Conservation (phyloP, 2,329 filamentous ascomycete species). For the Nigrospora oryzae region DNA sequence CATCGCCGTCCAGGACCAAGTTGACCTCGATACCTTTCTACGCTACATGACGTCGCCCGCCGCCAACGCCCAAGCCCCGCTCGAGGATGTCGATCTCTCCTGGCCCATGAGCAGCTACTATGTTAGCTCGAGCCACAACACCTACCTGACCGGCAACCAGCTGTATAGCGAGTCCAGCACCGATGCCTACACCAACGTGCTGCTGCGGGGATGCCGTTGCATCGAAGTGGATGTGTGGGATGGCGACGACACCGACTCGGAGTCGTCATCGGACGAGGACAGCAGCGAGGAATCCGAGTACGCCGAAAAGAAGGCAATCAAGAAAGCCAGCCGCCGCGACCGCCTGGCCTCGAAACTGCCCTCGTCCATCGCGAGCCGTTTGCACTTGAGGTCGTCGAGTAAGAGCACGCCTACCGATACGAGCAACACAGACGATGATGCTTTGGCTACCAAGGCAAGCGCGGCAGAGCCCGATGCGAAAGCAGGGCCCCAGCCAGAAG, state of each 20-base stretch:
- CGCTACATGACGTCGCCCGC: constrained; percentile 47
- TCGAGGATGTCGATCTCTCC: constrained; percentile 45
- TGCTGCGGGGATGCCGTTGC: constrained; percentile 80
- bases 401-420: too few species aligned
- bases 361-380: constrained; percentile 29
- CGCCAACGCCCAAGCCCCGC: constrained; percentile 31
- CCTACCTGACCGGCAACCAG: constrained; percentile 84
- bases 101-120: constrained; percentile 85
- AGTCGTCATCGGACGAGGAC: constrained; percentile 56
- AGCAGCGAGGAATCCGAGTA: constrained; percentile 40
- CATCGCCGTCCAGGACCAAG: constrained; percentile 20
- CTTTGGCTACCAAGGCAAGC: not conserved
- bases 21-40: constrained; percentile 42
- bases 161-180: constrained; percentile 80
- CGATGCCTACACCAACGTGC: constrained; percentile 75
- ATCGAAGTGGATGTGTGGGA: constrained; percentile 97
- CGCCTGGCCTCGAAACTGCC: constrained; percentile 53
- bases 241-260: constrained; percentile 65
- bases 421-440: not conserved
- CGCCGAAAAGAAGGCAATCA: constrained; percentile 42
- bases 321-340: constrained; percentile 55
- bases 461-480: not conserved
- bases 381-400: constrained; percentile 11
- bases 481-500: not conserved
- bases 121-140: constrained; percentile 92